phyloP scores from a whole-genome alignment of 495 filamentous ascomycete species.

The Entonaema liquescens region DNA sequence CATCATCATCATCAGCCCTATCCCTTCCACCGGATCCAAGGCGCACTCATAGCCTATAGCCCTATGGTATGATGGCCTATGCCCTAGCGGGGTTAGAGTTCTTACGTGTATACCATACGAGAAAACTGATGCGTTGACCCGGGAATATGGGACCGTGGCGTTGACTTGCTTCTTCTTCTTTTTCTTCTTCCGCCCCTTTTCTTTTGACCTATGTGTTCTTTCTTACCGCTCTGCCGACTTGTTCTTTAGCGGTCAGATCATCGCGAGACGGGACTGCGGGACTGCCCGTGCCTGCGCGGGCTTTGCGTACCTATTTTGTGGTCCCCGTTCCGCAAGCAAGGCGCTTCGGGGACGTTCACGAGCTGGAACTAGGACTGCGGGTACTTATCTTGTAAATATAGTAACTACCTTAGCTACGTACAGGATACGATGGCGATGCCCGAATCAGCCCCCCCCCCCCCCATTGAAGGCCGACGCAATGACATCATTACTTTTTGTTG shows the following conservation, averaged over 20 bases:
- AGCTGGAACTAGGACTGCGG: background rate
- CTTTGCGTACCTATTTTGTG: background rate
- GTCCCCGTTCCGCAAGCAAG: background rate
- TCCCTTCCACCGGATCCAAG: background rate
- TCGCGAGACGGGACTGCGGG: background rate
- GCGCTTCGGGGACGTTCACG: background rate
- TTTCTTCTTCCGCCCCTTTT: background rate
- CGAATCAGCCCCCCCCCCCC: constrained; percentile 4
- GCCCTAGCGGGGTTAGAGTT: constrained; percentile 14
- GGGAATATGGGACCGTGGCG: constrained; percentile 19
- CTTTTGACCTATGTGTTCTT: background rate
- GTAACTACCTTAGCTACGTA: background rate
- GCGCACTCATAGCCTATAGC: background rate
- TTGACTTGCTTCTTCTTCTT: constrained; percentile 4
- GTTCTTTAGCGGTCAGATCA: background rate
- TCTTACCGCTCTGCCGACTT: background rate
- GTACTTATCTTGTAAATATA: constrained; percentile 2
- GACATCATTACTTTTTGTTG: constrained; percentile 5
- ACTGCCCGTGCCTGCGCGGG: background rate
- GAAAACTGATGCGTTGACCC: too few species aligned
- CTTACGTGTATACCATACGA: constrained; percentile 15
- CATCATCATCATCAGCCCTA: constrained; percentile 28
- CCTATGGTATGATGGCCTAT: background rate
- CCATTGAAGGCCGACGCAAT: background rate
- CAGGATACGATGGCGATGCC: background rate